Conservation (phyloP, 768 basidiomycete genomes). For the Lactifluus rugatus region DNA sequence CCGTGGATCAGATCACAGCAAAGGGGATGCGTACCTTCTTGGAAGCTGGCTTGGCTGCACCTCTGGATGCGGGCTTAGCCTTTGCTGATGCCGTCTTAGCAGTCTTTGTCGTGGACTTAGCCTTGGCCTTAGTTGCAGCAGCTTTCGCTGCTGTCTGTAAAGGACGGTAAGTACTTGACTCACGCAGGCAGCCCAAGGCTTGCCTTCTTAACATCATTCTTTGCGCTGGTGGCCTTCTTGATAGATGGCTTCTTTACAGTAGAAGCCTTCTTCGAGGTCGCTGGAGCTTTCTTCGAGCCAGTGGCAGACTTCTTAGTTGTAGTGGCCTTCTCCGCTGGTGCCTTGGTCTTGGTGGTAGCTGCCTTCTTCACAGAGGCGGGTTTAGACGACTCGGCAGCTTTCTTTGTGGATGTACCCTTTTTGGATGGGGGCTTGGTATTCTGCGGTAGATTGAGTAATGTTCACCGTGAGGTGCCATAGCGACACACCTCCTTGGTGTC, state of each 20-base stretch:
- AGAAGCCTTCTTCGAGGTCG: conserved; percentile 27
- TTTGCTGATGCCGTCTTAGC: conserved; percentile 7
- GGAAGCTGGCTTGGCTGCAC: conserved; percentile 7
- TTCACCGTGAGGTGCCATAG: neutral
- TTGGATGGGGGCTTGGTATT: conserved; percentile 29
- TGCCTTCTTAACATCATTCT: conserved; percentile 29
- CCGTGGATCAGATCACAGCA: neutral
- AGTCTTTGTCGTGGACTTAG: conserved; percentile 10
- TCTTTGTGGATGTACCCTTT: conserved; percentile 21
- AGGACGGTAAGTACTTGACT: neutral
- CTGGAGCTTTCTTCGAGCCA: conserved; percentile 30
- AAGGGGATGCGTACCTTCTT: conserved; percentile 1
- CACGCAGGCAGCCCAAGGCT: neutral
- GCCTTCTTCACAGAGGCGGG: conserved; percentile 30
- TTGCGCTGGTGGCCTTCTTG: conserved; percentile 22
- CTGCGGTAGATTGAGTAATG: conserved; percentile 21
- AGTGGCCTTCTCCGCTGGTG: conserved; percentile 27
- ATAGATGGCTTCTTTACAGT: conserved; percentile 28
- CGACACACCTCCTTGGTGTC: conserved; percentile 51
- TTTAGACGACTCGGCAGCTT: conserved; percentile 23
- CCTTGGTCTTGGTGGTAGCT: conserved; percentile 24
- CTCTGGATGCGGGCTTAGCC: conserved; percentile 15
- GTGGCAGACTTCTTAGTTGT: conserved; percentile 25
- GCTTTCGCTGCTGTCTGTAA: conserved; percentile 16
- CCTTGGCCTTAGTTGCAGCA: conserved; percentile 11